A percentile compares a stretch with the other conserved stretches of the same genome.
Conservation (phyloP, 495 filamentous ascomycete species). For the Penicillium ochrochloron region DNA sequence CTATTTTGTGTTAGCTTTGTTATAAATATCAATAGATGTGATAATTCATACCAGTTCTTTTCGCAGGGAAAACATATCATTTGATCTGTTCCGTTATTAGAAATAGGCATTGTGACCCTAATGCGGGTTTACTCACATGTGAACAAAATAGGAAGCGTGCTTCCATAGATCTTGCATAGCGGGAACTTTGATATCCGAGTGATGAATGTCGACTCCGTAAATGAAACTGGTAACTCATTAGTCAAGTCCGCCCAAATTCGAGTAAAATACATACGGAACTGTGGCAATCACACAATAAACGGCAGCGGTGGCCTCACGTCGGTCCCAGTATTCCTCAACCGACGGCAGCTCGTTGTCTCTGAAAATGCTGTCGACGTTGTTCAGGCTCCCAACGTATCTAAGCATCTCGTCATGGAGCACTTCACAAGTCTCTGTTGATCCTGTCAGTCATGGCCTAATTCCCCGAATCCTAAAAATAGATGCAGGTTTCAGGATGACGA, state of each 20-base stretch:
- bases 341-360: slow-evolving; percentile 5
- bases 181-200: neutral
- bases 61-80: slow-evolving; percentile 2
- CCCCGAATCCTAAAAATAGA: neutral
- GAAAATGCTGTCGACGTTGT: slow-evolving; percentile 15
- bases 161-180: neutral
- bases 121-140: neutral
- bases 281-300: slow-evolving; percentile 5
- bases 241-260: neutral
- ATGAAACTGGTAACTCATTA: neutral
- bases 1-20: neutral
- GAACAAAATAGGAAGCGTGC: slow-evolving; percentile 4
- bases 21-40: neutral
- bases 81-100: neutral
- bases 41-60: neutral
- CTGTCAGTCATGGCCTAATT: neutral
- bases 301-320: slow-evolving; percentile 9
- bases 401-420: slow-evolving; percentile 8
- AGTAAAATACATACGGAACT: neutral
- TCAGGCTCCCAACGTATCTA: slow-evolving; percentile 14
- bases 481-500: neutral
- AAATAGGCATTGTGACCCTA: neutral
- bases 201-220: slow-evolving; percentile 1
- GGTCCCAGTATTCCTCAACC: slow-evolving; percentile 11
- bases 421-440: neutral